Evolutionary conservation across 2,329 filamentous ascomycete species (phyloP).

Genomic region (Sarocladiaceae sp.): DNA sequence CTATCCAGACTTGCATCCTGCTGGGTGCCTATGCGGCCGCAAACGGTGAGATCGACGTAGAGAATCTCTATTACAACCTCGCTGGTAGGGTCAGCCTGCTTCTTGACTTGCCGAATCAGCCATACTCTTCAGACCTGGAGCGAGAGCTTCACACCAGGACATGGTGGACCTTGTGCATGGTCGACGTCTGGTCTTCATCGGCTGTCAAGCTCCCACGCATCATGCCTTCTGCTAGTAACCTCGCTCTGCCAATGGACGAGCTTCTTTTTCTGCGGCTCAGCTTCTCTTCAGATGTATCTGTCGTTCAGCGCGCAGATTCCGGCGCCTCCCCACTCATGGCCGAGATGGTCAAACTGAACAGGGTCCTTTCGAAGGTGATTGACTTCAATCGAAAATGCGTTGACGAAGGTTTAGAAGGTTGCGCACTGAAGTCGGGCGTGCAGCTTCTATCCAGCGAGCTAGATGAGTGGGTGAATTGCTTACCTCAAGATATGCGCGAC

Average conservation of each 20-base stretch:
- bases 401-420: slow-evolving; percentile 1
- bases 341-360: slow-evolving; percentile 21
- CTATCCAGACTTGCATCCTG: slow-evolving; percentile 32
- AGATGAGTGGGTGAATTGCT: slow-evolving; percentile 26
- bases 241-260: slow-evolving; percentile 30
- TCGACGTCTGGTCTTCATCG: slow-evolving; percentile 18
- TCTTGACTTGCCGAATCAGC: slow-evolving; percentile 27
- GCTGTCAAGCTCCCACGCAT: slow-evolving; percentile 18
- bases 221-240: slow-evolving; percentile 15
- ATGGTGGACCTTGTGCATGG: slow-evolving; percentile 19
- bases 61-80: slow-evolving; percentile 31
- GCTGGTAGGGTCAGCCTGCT: slow-evolving; percentile 28
- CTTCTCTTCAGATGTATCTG: not conserved
- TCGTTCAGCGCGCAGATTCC: not conserved
- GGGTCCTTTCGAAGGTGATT: slow-evolving; percentile 32
- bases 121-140: slow-evolving; percentile 19
- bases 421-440: slow-evolving; percentile 26
- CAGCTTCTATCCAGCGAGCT: slow-evolving; percentile 24
- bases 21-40: slow-evolving; percentile 27
- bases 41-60: slow-evolving; percentile 27
- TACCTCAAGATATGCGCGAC: slow-evolving; percentile 29
- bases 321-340: slow-evolving; percentile 10
- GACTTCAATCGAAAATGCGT: slow-evolving; percentile 17
- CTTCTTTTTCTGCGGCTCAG: slow-evolving; percentile 21
- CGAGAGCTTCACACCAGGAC: slow-evolving; percentile 27